Conservation (phyloP, 2,329 filamentous ascomycete genomes). For the Monosporascus cannonballus region DNA sequence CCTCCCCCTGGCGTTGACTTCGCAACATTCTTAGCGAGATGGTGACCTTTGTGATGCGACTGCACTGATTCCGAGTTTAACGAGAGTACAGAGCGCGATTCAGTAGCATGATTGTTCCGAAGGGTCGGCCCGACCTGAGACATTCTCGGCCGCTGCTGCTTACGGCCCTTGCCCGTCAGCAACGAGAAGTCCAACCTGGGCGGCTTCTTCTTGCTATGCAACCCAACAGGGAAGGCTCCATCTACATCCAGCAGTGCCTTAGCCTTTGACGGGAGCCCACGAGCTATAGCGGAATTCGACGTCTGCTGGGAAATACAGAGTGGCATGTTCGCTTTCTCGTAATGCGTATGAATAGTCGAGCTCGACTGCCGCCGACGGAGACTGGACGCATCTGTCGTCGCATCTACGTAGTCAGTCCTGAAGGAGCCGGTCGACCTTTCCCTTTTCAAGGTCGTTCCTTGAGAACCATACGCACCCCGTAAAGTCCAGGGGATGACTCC, state of each 20-base stretch:
- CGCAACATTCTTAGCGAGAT: conserved; percentile 9
- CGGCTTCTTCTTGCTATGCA: conserved; percentile 41
- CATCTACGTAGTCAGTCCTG: conserved; percentile 19
- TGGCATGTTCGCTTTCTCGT: conserved; percentile 50
- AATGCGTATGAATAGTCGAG: conserved; percentile 51
- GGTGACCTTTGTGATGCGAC: conserved; percentile 6
- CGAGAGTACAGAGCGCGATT: conserved; percentile 35
- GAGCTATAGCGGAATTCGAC: conserved; percentile 52
- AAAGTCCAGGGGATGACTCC: conserved; percentile 35
- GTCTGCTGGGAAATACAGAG: conserved; percentile 55
- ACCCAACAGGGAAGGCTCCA: conserved; percentile 20
- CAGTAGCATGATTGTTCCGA: conserved; percentile 31
- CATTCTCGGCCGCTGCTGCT: conserved; percentile 23
- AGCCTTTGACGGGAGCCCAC: conserved; percentile 44
- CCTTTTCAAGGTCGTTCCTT: conserved; percentile 11
- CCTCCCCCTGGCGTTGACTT: conserved; percentile 15
- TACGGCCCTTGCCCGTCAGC: conserved; percentile 31
- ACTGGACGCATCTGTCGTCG: conserved; percentile 35
- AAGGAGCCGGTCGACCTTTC: conserved; percentile 20
- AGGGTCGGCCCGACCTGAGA: conserved; percentile 23
- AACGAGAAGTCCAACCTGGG: conserved; percentile 43
- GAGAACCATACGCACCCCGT: conserved; percentile 13
- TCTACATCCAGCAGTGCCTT: conserved; percentile 42
- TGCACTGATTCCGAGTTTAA: conserved; percentile 20
- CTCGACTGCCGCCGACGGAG: conserved; percentile 44